Percentiles rank a stretch among this genome's conserved stretches.
These are phyloP conservation scores for Arthrobotrys sinensis DNA, from an alignment of 2,329 filamentous ascomycete genomes.

Conservation along the genomic window DNA sequence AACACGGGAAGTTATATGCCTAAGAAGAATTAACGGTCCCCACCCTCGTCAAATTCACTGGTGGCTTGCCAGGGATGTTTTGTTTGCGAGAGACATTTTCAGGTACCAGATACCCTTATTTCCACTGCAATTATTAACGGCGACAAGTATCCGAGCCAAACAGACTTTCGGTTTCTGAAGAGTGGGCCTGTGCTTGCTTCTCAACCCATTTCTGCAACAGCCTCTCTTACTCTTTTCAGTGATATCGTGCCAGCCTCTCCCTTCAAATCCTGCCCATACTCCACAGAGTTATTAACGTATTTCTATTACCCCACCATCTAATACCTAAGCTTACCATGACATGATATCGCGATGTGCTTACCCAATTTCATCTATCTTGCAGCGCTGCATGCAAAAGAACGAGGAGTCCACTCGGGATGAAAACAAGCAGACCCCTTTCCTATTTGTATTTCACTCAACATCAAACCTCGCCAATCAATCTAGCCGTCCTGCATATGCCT, in stretches of 20 bases:
- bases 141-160: constrained; percentile 47
- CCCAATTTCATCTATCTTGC: constrained; percentile 54
- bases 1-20: constrained; percentile 59
- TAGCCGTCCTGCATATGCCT: constrained; percentile 60
- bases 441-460: constrained; percentile 55
- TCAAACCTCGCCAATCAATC: constrained; percentile 61
- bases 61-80: constrained; percentile 33
- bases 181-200: constrained; percentile 57
- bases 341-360: constrained; percentile 52
- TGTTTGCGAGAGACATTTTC: constrained; percentile 58
- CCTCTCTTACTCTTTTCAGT: constrained; percentile 21
- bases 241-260: constrained; percentile 27
- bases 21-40: constrained; percentile 36
- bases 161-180: constrained; percentile 39
- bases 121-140: constrained; percentile 50
- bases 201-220: constrained; percentile 47
- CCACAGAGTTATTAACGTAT: constrained; percentile 9
- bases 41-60: constrained; percentile 28
- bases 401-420: constrained; percentile 46
- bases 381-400: constrained; percentile 38
- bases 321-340: constrained; percentile 54
- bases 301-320: constrained; percentile 33
- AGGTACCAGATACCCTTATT: constrained; percentile 59
- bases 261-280: constrained; percentile 33
- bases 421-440: constrained; percentile 32